phyloP scores from a whole-genome alignment of 2,329 filamentous ascomycete genomes.

The Hypocrella siamensis region DNA sequence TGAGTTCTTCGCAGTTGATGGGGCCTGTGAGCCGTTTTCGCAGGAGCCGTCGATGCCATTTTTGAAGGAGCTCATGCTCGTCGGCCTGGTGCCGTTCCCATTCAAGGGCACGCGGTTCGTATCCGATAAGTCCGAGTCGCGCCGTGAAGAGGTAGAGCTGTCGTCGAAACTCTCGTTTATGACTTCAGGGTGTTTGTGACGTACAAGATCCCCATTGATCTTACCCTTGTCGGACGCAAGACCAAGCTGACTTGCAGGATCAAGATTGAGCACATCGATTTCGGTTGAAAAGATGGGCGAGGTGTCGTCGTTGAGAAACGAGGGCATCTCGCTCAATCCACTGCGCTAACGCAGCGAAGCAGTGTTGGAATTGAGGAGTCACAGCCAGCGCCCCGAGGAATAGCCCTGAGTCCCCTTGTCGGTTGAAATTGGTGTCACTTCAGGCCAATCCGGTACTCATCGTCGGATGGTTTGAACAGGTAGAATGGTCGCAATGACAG shows the following conservation, averaged over 20 bases:
- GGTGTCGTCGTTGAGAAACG: constrained; percentile 33
- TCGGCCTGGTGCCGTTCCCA: constrained; percentile 25
- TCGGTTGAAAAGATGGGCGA: constrained; percentile 24
- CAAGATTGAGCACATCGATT: constrained; percentile 27
- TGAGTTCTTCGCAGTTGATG: constrained; percentile 8
- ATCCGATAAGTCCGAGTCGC: constrained; percentile 35
- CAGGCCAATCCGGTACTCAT: no score
- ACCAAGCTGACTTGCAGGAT: constrained; percentile 22
- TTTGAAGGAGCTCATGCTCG: constrained; percentile 43
- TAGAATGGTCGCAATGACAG: no score
- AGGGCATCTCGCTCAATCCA: constrained; percentile 29
- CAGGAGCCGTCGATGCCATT: constrained; percentile 33
- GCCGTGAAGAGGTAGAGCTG: constrained; percentile 35
- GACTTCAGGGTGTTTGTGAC: constrained; percentile 26
- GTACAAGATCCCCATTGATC: constrained; percentile 19
- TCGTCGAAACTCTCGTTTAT: constrained; percentile 39
- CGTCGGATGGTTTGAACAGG: no score
- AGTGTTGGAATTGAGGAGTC: neutral
- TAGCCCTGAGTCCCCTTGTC: no score
- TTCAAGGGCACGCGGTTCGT: constrained; percentile 24
- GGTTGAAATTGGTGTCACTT: no score
- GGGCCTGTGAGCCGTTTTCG: constrained; percentile 13
- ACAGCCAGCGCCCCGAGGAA: no score
- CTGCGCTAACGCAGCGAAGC: constrained; percentile 2
- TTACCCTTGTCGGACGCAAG: constrained; percentile 17